Evolutionary conservation across 1,284 basidiomycete species (phyloP).

Genomic region (Sporisorium sorghi): DNA sequence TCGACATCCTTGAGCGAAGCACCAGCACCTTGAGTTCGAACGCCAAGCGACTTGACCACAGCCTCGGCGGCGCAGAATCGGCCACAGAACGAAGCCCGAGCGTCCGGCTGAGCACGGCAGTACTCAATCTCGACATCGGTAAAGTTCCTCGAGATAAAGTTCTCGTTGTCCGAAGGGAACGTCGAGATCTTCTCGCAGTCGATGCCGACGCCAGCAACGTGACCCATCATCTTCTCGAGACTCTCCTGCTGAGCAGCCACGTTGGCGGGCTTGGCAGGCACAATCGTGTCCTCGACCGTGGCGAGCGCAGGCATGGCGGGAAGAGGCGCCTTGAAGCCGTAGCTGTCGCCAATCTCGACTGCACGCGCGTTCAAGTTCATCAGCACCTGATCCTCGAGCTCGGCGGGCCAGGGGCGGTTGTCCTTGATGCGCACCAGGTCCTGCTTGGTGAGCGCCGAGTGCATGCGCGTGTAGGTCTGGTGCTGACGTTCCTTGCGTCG

Average conservation of each 20-base stretch:
- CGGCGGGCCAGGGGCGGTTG: slow-evolving; percentile 86
- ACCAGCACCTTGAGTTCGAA: slow-evolving; percentile 88
- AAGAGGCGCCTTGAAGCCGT: slow-evolving; percentile 59
- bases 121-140: slow-evolving; percentile 87
- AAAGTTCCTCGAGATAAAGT: slow-evolving; percentile 90
- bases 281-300: slow-evolving; percentile 28
- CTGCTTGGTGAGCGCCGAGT: slow-evolving; percentile 61
- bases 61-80: slow-evolving; percentile 98
- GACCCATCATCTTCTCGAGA: slow-evolving; percentile 66
- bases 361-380: slow-evolving; percentile 90
- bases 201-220: slow-evolving; percentile 79
- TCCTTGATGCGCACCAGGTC: slow-evolving; percentile 89
- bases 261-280: slow-evolving; percentile 52
- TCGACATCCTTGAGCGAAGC: slow-evolving; percentile 97
- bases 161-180: slow-evolving; percentile 89
- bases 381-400: slow-evolving; percentile 87
- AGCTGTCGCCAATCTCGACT: slow-evolving; percentile 57
- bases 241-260: slow-evolving; percentile 55
- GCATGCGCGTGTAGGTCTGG: slow-evolving; percentile 65
- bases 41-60: slow-evolving; percentile 95
- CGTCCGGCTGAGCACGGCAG: slow-evolving; percentile 87
- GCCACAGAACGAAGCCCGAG: slow-evolving; percentile 89
- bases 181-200: slow-evolving; percentile 86
- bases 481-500: slow-evolving; percentile 54
- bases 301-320: slow-evolving; percentile 53